Conservation (phyloP, 169 alveolate species). For the Plasmodium yoelii region DNA sequence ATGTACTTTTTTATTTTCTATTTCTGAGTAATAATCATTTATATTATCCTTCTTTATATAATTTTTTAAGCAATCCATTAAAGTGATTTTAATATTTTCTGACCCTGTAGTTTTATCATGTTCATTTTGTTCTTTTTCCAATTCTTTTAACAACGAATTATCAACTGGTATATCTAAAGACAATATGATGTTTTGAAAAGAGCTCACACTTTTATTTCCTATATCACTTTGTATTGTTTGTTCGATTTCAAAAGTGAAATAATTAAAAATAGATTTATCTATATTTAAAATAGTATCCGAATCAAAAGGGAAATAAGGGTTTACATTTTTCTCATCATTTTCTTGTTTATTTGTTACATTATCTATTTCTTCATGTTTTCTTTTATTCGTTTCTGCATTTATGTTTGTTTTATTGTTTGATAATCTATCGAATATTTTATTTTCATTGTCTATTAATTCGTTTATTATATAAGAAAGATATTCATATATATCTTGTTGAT, state of each 20-base stretch:
- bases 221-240: constrained; percentile 35
- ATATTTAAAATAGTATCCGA: not conserved
- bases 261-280: constrained; percentile 42
- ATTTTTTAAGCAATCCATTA: constrained; percentile 52
- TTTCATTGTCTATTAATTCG: constrained; percentile 51
- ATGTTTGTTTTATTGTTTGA: not conserved
- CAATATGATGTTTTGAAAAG: constrained; percentile 54
- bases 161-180: constrained; percentile 57
- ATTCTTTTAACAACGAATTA: constrained; percentile 16
- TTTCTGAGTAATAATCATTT: constrained; percentile 45
- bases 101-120: not conserved
- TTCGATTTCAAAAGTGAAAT: constrained; percentile 59
- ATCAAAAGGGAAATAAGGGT: not conserved
- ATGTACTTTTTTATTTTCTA: constrained; percentile 20
- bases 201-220: constrained; percentile 25
- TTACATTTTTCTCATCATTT: not conserved
- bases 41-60: constrained; percentile 41
- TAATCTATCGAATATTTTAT: constrained; percentile 27
- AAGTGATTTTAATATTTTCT: constrained; percentile 11
- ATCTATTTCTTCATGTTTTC: constrained; percentile 17
- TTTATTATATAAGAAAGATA: constrained; percentile 30
- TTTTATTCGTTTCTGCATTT: constrained; percentile 5
- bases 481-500: constrained; percentile 70
- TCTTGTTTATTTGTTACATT: not conserved
- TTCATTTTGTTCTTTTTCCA: not conserved